These are phyloP conservation scores for Cladosporium sp. DNA, from an alignment of 2,329 filamentous ascomycete genomes.

Conservation along the genomic window DNA sequence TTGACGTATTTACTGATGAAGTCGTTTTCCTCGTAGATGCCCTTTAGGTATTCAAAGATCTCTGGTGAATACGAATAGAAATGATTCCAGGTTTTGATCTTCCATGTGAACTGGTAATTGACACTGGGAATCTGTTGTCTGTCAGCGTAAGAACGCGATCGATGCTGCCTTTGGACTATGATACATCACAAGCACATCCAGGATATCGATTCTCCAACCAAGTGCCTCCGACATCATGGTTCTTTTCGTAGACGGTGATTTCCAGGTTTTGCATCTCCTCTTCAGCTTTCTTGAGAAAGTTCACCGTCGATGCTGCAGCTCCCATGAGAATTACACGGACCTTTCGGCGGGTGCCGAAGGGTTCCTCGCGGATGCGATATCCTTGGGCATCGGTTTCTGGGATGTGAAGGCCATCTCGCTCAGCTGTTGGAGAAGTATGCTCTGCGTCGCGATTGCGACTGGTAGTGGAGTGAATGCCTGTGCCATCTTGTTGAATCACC, in stretches of 20 bases:
- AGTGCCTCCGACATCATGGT: slow-evolving; percentile 33
- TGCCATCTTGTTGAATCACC: slow-evolving; percentile 8
- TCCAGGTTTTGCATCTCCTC: slow-evolving; percentile 38
- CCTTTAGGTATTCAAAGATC: slow-evolving; percentile 47
- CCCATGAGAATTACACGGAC: slow-evolving; percentile 41
- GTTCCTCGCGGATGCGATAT: slow-evolving; percentile 40
- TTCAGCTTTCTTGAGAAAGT: slow-evolving; percentile 42
- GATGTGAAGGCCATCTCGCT: slow-evolving; percentile 29
- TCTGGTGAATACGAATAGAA: slow-evolving; percentile 46
- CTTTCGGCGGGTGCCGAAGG: slow-evolving; percentile 38
- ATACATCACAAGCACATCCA: slow-evolving; percentile 39
- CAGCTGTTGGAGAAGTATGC: slow-evolving; percentile 20
- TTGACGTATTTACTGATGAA: slow-evolving; percentile 45
- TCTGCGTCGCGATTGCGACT: slow-evolving; percentile 14
- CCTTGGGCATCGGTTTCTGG: slow-evolving; percentile 37
- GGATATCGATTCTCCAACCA: slow-evolving; percentile 35
- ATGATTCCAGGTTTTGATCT: slow-evolving; percentile 45
- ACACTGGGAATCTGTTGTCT: slow-evolving; percentile 36
- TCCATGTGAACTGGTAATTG: slow-evolving; percentile 49
- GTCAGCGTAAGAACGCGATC: neutral
- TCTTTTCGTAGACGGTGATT: slow-evolving; percentile 36
- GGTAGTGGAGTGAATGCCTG: slow-evolving; percentile 19
- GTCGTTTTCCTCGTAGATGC: slow-evolving; percentile 39
- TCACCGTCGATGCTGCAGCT: slow-evolving; percentile 38
- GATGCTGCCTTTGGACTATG: neutral